Evolutionary conservation across 2,329 filamentous ascomycete species (phyloP).

Genomic region (Thielaviopsis musarum): DNA sequence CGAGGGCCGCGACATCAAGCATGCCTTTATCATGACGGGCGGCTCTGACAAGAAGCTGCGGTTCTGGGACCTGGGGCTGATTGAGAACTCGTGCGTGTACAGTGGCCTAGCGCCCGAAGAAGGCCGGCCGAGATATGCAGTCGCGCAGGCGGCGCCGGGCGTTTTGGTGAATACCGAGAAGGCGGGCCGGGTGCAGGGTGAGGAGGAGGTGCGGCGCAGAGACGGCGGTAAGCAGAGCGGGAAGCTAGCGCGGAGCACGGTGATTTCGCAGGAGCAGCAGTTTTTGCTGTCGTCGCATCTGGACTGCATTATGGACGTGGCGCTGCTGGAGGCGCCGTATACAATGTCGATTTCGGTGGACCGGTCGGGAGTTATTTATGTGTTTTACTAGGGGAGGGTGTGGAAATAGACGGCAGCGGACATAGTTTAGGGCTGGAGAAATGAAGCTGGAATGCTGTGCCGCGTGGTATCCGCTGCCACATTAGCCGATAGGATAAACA

Average conservation of each 20-base stretch:
- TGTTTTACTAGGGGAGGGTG: constrained; percentile 46
- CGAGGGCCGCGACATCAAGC: constrained; percentile 55
- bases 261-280: constrained; percentile 79
- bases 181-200: constrained; percentile 23
- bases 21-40: constrained; percentile 72
- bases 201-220: constrained; percentile 17
- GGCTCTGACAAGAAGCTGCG: constrained; percentile 81
- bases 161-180: constrained; percentile 52
- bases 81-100: constrained; percentile 64
- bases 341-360: constrained; percentile 87
- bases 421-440: no score
- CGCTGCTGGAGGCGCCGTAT: constrained; percentile 76
- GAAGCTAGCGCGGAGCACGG: constrained; percentile 54
- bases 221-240: constrained; percentile 13
- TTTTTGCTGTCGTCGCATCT: constrained; percentile 72
- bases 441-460: no score
- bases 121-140: constrained; percentile 54
- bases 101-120: constrained; percentile 61
- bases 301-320: constrained; percentile 75
- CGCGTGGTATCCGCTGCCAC: no score
- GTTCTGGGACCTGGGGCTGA: constrained; percentile 76
- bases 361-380: constrained; percentile 73
- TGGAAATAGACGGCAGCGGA: no score
- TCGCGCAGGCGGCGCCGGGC: constrained; percentile 42
- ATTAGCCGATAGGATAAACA: no score